These are phyloP conservation scores for Eleusine coracana DNA, from an alignment of 176 grass and related monocot genomes.

Conservation along the genomic window DNA sequence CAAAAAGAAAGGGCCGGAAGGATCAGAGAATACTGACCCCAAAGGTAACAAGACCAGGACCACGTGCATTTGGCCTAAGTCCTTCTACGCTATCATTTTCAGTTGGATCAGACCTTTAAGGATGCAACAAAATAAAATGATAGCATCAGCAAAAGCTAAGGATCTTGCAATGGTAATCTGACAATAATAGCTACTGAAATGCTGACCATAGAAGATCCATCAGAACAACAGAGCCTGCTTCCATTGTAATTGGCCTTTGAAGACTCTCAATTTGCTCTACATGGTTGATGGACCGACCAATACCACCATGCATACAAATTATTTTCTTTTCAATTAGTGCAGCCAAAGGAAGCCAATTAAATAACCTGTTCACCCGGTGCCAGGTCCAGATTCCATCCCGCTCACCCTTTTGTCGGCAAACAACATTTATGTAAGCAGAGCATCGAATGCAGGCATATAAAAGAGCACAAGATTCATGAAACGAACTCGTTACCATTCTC, in stretches of 20 bases:
- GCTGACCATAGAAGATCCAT: conserved; percentile 98
- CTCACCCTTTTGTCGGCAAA: conserved; percentile 76
- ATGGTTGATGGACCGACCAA: conserved; percentile 97
- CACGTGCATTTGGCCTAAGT: conserved; percentile 94
- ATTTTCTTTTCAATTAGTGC: conserved; percentile 98
- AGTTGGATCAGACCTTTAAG: conserved; percentile 95
- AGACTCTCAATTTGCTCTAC: conserved; percentile 97
- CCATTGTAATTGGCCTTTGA: conserved; percentile 94
- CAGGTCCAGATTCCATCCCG: conserved; percentile 97
- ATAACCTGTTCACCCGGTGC: conserved; percentile 90
- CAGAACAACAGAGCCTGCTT: conserved; percentile 96
- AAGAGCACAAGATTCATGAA: conserved; percentile 26
- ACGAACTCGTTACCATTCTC: conserved; percentile 71
- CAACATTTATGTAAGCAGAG: conserved; percentile 16
- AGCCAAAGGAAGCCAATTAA: conserved; percentile 98
- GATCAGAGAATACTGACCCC: conserved; percentile 64
- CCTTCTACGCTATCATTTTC: conserved; percentile 98
- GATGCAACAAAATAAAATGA: conserved; percentile 29
- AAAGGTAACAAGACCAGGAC: conserved; percentile 97
- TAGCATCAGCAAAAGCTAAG: conserved; percentile 32
- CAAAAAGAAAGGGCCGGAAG: conserved; percentile 1
- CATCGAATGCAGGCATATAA: conserved; percentile 1
- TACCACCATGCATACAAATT: conserved; percentile 99
- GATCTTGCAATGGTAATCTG: conserved; percentile 34
- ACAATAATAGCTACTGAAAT: conserved; percentile 25